A percentile compares a stretch with the other conserved stretches of the same genome.
Evolutionary conservation across 75 land plant genomes (phyloP).

Genomic region (Picea glauca): DNA sequence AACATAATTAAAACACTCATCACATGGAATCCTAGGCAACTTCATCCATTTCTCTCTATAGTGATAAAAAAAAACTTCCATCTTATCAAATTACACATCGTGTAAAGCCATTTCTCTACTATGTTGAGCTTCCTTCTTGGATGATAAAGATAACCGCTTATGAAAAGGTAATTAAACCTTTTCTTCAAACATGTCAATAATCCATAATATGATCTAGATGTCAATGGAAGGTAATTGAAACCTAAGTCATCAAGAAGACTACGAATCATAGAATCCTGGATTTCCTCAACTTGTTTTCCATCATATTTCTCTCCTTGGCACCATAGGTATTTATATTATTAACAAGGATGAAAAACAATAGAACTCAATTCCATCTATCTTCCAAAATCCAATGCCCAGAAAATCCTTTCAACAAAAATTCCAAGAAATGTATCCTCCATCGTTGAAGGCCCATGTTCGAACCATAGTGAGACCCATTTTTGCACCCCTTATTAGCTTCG

Average conservation of each 20-base stretch:
- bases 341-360: background rate
- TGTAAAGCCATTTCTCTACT: slow-evolving; percentile 54
- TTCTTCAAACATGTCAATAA: too few species aligned
- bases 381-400: too few species aligned
- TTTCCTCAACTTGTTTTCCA: background rate
- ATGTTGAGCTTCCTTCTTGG: slow-evolving; percentile 29
- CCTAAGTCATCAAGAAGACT: slow-evolving; percentile 41
- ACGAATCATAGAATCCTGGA: slow-evolving; percentile 21
- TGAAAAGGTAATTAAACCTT: too few species aligned
- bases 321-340: background rate
- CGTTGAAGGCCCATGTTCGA: too few species aligned
- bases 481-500: too few species aligned
- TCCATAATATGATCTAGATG: slow-evolving; percentile 15
- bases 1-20: slow-evolving; percentile 37
- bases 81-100: slow-evolving; percentile 22
- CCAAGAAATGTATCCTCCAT: too few species aligned
- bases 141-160: background rate
- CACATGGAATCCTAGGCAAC: slow-evolving; percentile 42
- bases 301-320: background rate
- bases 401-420: too few species aligned
- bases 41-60: slow-evolving; percentile 36
- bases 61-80: slow-evolving; percentile 57
- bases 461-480: too few species aligned
- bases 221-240: slow-evolving; percentile 27
- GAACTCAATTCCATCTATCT: too few species aligned